phyloP scores from a whole-genome alignment of 495 filamentous ascomycete genomes.

The Choiromyces venosus region DNA sequence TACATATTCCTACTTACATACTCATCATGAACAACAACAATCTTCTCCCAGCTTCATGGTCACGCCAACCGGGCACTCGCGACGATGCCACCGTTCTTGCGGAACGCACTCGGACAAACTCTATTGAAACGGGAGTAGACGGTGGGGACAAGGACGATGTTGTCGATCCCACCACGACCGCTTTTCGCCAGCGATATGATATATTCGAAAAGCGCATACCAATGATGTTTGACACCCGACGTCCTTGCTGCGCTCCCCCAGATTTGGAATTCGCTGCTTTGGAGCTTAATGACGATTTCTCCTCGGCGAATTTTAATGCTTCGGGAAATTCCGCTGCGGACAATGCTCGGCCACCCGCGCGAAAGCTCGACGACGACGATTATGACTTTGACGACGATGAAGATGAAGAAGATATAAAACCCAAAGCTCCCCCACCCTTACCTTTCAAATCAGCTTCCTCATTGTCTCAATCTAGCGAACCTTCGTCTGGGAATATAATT shows the following conservation, averaged over 20 bases:
- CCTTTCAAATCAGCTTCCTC: slow-evolving; percentile 32
- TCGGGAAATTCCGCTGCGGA: slow-evolving; percentile 29
- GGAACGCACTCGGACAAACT: slow-evolving; percentile 39
- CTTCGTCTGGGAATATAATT: slow-evolving; percentile 49
- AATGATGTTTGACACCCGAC: slow-evolving; percentile 38
- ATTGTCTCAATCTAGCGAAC: slow-evolving; percentile 36
- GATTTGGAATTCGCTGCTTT: slow-evolving; percentile 50
- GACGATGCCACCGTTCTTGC: slow-evolving; percentile 31
- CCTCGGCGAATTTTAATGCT: slow-evolving; percentile 18
- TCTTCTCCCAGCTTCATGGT: slow-evolving; percentile 24
- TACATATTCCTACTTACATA: neutral
- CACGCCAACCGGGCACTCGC: slow-evolving; percentile 38
- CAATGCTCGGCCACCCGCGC: slow-evolving; percentile 42
- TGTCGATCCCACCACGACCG: slow-evolving; percentile 36
- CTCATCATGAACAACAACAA: slow-evolving; percentile 1
- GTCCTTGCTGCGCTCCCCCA: slow-evolving; percentile 35
- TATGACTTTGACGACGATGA: slow-evolving; percentile 85
- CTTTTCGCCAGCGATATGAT: slow-evolving; percentile 39
- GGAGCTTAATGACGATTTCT: slow-evolving; percentile 75
- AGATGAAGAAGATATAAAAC: slow-evolving; percentile 62
- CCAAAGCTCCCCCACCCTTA: slow-evolving; percentile 45
- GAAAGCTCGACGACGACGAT: slow-evolving; percentile 62
- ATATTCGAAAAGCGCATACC: slow-evolving; percentile 38
- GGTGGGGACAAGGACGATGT: slow-evolving; percentile 46
- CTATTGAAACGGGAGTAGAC: slow-evolving; percentile 47